These are phyloP conservation scores for Acmispon strigosus DNA, from an alignment of 306 rosid species.

Conservation along the genomic window DNA sequence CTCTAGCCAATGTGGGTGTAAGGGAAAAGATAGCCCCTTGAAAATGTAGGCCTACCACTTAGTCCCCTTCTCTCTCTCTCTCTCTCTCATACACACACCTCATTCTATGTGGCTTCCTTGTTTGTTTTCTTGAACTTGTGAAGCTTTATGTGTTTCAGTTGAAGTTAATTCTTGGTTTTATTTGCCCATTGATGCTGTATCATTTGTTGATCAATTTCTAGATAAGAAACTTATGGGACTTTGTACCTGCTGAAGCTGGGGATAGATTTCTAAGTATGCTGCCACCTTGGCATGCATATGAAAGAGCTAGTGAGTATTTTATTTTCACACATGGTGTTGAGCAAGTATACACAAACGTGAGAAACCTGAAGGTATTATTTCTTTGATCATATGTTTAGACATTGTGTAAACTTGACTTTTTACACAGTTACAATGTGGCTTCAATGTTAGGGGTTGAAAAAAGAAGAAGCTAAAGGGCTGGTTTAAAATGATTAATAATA, in stretches of 20 bases:
- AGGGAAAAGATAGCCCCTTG: not conserved
- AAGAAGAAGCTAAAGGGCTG: not conserved
- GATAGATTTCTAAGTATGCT: slow-evolving; percentile 94
- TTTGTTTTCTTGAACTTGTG: not conserved
- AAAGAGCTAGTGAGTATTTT: slow-evolving; percentile 87
- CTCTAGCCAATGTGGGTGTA: not conserved
- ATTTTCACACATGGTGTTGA: slow-evolving; percentile 62
- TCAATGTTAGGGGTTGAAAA: not conserved
- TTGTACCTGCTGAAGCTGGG: slow-evolving; percentile 74
- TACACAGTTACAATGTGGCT: not conserved
- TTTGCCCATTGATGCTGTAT: not conserved
- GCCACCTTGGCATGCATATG: slow-evolving; percentile 98
- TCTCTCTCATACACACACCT: not conserved
- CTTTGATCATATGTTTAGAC: slow-evolving; percentile 6
- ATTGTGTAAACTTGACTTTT: not conserved
- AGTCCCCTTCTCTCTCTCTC: not conserved
- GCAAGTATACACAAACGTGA: slow-evolving; percentile 77
- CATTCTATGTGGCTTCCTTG: not conserved
- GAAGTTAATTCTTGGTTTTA: slow-evolving; percentile 10
- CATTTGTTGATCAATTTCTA: slow-evolving; percentile 25
- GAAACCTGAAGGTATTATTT: slow-evolving; percentile 72
- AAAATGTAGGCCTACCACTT: not conserved
- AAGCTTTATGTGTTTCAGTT: slow-evolving; percentile 4
- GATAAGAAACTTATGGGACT: slow-evolving; percentile 69
- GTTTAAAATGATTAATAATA: not conserved